These are phyloP conservation scores for Amanita muscaria DNA, from an alignment of 768 basidiomycete genomes.

Conservation along the genomic window DNA sequence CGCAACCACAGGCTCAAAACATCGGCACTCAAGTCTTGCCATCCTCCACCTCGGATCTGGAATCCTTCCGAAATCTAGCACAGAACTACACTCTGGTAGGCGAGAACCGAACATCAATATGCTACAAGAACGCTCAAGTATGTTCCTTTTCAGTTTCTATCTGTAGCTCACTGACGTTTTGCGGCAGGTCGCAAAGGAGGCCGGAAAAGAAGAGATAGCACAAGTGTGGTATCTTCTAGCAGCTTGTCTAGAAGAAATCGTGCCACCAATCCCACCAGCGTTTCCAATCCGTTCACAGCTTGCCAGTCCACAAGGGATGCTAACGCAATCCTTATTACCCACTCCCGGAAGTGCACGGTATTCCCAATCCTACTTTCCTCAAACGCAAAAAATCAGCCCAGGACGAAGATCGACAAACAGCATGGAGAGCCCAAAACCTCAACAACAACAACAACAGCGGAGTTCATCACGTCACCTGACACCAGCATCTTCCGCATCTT, in stretches of 20 bases:
- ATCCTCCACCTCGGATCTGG: conserved; percentile 29
- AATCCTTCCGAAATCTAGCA: conserved; percentile 53
- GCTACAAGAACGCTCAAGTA: conserved; percentile 53
- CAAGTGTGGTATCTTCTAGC: conserved; percentile 63
- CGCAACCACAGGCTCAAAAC: conserved; percentile 43
- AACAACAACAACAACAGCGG: conserved; percentile 19
- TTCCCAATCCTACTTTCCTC: conserved; percentile 3
- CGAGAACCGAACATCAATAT: conserved; percentile 36
- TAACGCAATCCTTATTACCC: background rate
- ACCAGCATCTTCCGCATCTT: conserved; percentile 47
- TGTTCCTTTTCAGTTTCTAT: no score
- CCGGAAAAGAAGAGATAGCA: conserved; percentile 44
- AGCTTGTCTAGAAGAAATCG: conserved; percentile 43
- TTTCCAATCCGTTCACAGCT: conserved; percentile 17
- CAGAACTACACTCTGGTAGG: conserved; percentile 50
- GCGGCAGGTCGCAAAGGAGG: conserved; percentile 60
- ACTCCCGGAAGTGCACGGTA: conserved; percentile 1
- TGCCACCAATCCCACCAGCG: conserved; percentile 31
- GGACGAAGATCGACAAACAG: conserved; percentile 13
- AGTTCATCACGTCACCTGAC: conserved; percentile 42
- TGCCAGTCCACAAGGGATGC: background rate
- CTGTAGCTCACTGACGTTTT: no score
- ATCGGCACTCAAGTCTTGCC: conserved; percentile 42
- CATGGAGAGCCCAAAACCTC: conserved; percentile 8
- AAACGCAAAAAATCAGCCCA: conserved; percentile 20